phyloP scores from a whole-genome alignment of 345 rosid genomes.

The Toxicodendron radicans region DNA sequence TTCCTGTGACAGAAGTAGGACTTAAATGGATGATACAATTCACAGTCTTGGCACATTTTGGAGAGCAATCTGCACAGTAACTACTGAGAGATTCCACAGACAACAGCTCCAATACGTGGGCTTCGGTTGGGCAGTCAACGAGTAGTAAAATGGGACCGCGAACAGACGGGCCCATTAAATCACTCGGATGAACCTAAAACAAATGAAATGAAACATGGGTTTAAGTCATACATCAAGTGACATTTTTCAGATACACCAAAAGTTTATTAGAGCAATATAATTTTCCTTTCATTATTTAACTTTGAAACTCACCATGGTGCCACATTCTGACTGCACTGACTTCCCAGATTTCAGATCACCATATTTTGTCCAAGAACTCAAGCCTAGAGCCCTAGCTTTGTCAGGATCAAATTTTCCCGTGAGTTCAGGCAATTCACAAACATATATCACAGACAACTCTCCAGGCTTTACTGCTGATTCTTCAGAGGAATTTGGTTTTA shows the following conservation, averaged over 20 bases:
- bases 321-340: conserved; percentile 73
- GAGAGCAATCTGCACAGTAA: conserved; percentile 46
- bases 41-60: conserved; percentile 47
- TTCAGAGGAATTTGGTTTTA: conserved; percentile 42
- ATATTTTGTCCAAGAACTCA: conserved; percentile 79
- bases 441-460: conserved; percentile 80
- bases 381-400: conserved; percentile 78
- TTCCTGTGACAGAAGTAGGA: conserved; percentile 62
- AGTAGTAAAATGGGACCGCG: conserved; percentile 86
- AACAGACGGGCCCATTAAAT: conserved; percentile 88
- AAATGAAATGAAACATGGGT: conserved; percentile 4
- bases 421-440: conserved; percentile 85
- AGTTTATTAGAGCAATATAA: neutral
- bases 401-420: conserved; percentile 76
- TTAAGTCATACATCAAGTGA: conserved; percentile 7
- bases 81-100: conserved; percentile 45
- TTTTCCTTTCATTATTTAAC: conserved; percentile 4
- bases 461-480: conserved; percentile 51
- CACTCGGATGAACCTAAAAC: conserved; percentile 81
- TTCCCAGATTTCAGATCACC: conserved; percentile 75
- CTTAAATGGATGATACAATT: conserved; percentile 84
- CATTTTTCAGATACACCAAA: conserved; percentile 15
- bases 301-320: conserved; percentile 59
- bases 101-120: conserved; percentile 53
- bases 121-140: conserved; percentile 88